A percentile compares a stretch with the other conserved stretches of the same genome.
These are phyloP conservation scores for Suhomyces bribrorum DNA, from an alignment of 1,139 yeast genomes.

Conservation along the genomic window DNA sequence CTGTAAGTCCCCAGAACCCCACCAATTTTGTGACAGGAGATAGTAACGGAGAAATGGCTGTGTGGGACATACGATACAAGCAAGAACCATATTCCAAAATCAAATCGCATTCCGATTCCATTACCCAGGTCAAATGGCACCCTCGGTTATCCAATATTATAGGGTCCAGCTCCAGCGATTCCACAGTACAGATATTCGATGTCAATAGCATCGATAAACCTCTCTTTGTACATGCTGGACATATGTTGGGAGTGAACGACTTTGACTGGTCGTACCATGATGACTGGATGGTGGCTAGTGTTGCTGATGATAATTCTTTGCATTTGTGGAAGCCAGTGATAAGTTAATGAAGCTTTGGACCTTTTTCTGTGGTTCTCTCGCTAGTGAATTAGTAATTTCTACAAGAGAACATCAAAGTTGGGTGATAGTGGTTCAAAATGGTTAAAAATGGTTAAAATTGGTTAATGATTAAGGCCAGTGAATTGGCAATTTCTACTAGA, in stretches of 20 bases:
- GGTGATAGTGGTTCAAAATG: too few relatives aligned
- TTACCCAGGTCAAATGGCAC: constrained; percentile 80
- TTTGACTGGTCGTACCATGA: constrained; percentile 83
- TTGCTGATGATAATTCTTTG: constrained; percentile 83
- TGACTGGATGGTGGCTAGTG: constrained; percentile 78
- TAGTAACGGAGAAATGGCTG: constrained; percentile 53
- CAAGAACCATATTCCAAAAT: constrained; percentile 22
- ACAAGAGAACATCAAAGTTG: too few relatives aligned
- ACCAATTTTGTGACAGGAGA: constrained; percentile 69
- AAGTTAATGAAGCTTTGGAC: too few relatives aligned
- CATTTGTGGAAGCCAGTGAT: constrained; percentile 78
- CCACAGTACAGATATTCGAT: constrained; percentile 72
- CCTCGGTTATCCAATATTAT: constrained; percentile 59
- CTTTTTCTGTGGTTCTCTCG: too few relatives aligned
- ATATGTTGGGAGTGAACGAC: constrained; percentile 84
- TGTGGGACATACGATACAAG: constrained; percentile 71
- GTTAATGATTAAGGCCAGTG: too few relatives aligned
- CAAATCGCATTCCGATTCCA: constrained; percentile 59
- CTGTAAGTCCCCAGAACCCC: constrained; percentile 60
- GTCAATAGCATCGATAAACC: constrained; percentile 40
- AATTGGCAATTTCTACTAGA: too few relatives aligned
- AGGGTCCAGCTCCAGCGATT: constrained; percentile 75
- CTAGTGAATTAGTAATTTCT: too few relatives aligned
- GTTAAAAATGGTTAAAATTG: too few relatives aligned
- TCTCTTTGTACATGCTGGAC: constrained; percentile 85